Base-by-base conservation (phyloP, 208 protist species). In the Trypanosoma platydactyli region DNA sequence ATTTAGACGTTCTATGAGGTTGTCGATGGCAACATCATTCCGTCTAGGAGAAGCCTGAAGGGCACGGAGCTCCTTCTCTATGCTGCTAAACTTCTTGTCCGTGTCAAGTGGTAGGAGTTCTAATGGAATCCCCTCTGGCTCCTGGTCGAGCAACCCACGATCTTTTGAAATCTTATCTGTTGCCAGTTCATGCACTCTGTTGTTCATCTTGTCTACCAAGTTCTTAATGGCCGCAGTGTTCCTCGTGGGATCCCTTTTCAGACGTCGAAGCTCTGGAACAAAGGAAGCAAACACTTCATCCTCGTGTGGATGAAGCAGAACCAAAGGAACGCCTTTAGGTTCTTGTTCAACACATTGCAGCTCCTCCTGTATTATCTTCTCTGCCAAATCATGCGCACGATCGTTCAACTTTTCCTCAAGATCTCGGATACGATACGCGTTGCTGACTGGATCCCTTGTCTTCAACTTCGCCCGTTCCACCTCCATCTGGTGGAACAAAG, bases 401-500 rank as follows among this genome's bases (percentile, higher is more conserved):
- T 83, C 80, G 59, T 94, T 94, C 42, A 94, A 68, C 11, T 76
- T 68, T 9, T 64, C 70, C 72, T 93, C 81, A 38, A 90, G 61
- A 60, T 90, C 79, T 9, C 41, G 24, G 20, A 89, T 77, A 18
- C 79, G 81, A 2, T 68, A 64, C 1, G 59, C 60, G 49, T 83
- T 79, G 54, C 57, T 54, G 20, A 68, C 57, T 24, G 81, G 67
- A 54, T 86, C 84, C 72, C 73, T 77, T 22, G 61, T 55, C 71
- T 82, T 88, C 61, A 88, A 64, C 55, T 78, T 81, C 18, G 83
- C 81, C 3, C 83, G 72, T 66, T 93, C 83, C 49, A 87, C 74
- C 74, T 93, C 87, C 77, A 89, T 77, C 53, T 76, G 62, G 62
- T 90, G 84, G 41, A 93, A 89, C 71, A 79, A 77, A 42, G 45